A percentile compares a stretch with the other conserved stretches of the same genome.
Conservation (phyloP, 306 rosid genomes). For the Myrica gale region DNA sequence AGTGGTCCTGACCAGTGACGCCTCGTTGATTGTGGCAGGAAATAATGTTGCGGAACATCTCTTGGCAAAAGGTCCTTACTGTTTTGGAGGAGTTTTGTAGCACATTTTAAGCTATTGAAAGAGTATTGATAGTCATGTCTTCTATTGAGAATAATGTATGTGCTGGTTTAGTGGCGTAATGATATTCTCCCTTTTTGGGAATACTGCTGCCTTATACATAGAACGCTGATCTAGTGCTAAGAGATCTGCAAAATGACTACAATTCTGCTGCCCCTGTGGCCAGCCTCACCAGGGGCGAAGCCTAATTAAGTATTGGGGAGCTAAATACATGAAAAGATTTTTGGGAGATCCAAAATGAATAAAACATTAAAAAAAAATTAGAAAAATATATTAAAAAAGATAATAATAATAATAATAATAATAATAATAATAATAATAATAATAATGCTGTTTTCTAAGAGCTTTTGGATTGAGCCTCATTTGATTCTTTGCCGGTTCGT, state of each 20-base stretch:
- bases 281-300: background rate
- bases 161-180: background rate
- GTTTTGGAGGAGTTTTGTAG: background rate
- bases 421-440: too few relatives aligned
- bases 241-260: background rate
- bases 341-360: too few relatives aligned
- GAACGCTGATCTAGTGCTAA: background rate
- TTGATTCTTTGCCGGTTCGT: too few relatives aligned
- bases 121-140: background rate
- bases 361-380: too few relatives aligned
- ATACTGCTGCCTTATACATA: background rate
- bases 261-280: background rate
- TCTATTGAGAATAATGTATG: conserved; percentile 1
- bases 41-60: conserved; percentile 1
- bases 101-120: background rate
- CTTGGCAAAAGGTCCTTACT: background rate
- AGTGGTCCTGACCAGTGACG: background rate
- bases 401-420: too few relatives aligned
- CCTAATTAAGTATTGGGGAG: too few relatives aligned
- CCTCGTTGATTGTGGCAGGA: conserved; percentile 22
- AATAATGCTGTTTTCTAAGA: too few relatives aligned
- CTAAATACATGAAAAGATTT: too few relatives aligned
- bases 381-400: too few relatives aligned
- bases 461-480: too few relatives aligned
- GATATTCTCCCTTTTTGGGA: background rate